Base-by-base conservation (phyloP, 1,139 yeast species). In the Candida albicans region DNA sequence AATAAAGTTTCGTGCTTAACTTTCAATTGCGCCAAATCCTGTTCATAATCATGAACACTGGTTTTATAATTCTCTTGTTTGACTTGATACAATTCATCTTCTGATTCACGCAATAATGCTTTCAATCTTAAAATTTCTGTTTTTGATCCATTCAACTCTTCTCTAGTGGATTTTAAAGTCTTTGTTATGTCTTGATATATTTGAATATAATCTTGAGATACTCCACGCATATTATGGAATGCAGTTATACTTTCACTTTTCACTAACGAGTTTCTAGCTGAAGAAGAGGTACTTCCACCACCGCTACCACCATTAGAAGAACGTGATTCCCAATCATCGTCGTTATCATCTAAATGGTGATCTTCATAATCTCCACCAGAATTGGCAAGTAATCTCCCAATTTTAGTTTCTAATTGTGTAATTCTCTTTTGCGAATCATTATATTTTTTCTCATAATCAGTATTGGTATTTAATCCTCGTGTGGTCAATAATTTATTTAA, bases 141-240 rank as follows among this genome's bases (percentile, higher is more conserved):
- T 59, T 81, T 75, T 10, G 86, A 67, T 35, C 65, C 54, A 33
- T 73, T 63, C 39, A 79, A 64, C 50, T 79, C 81, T 37, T 75
- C 79, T 46, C 82, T 69, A 1, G 82, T 70, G 2, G 70, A 54
- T 43, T 68, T 72, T 40, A 81, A 63, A 9, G 80, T 77, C 43
- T 67, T 73, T 15, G 81, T 69, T 7, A 81, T 72, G 42, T 81
- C 86, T 50, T 79, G 82, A 53, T 80, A 81, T 3, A 79, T 78
- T 34, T 68, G 66, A 4, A 75, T 67, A 51, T 80, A 67, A 39
- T 80, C 85, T 38, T 65, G 72, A 50, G 73, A 70, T 3, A 49
- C 50, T 7, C 53, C 53, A 22, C 47, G 40, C 27, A 48, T 37
- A 10, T 45, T 25, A 27, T 33, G 33, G 4, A 40, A 24, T 9